Base-by-base conservation (phyloP, 2,329 filamentous ascomycete genomes). In the Coniochaeta sp. region DNA sequence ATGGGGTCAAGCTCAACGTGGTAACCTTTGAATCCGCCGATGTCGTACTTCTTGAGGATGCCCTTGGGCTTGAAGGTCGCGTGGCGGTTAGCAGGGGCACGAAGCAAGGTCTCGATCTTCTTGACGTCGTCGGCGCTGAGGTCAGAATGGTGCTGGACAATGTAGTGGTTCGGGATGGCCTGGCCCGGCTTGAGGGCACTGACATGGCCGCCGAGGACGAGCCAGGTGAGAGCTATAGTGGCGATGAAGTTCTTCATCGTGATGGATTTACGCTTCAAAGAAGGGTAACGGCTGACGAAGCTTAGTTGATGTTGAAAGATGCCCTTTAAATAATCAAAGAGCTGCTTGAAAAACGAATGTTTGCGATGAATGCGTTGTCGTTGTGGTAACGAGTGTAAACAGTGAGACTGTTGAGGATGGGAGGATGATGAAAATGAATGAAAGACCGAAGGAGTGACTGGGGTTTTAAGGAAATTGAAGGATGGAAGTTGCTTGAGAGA, bases 1-100 rank as follows among this genome's bases (percentile, higher is more conserved):
- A 33, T 46, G 5, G 42, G n/a, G 26, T 49, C 26, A 0, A 55
- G 24, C 7, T 57, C 51, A n/a, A 38, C 54, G 38, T 56, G 54
- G 28, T 52, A 55, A 1, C 49, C 54, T 14, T 46, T 32, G 27
- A 58, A 58, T 28, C 22, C 9, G 28, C 54, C 56, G 33, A 58
- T 53, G 35, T 28, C 31, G 47, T 55, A 52, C 31, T 27, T 50
- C 22, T 32, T 51, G 24, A 55, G 50, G 45, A 58, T 49, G 26
- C 56, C 56, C 6, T 32, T 28, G n/a, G n/a, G n/a, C n/a, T n/a
- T n/a, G 38, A 52, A 53, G n/a, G 27, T 27, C 14, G 40, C 31
- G n/a, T 31, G 20, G 3, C 30, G 28, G 2, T 12, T 24, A 4
- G 45, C 49, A 4, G 28, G 24, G 46, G 31, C 22, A 16, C 53